Evolutionary conservation across 1,139 yeast genomes (phyloP).

Genomic region (Pichia terricola): DNA sequence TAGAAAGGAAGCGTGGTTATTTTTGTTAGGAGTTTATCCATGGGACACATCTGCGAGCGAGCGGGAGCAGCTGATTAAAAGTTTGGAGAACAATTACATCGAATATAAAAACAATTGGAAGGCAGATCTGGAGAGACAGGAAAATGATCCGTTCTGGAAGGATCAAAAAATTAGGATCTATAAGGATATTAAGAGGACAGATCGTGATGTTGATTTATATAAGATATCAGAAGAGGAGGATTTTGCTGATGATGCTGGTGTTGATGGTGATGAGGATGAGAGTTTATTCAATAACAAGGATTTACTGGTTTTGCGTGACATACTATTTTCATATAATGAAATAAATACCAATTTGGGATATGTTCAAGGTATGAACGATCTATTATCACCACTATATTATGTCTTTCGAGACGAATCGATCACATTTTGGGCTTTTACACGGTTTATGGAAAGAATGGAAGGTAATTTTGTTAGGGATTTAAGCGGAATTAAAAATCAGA

Average conservation of each 20-base stretch:
- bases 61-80: conserved; percentile 46
- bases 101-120: conserved; percentile 63
- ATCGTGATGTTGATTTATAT: conserved; percentile 63
- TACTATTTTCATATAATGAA: conserved; percentile 78
- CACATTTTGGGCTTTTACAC: conserved; percentile 81
- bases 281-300: conserved; percentile 52
- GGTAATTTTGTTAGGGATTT: conserved; percentile 87
- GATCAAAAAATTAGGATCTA: conserved; percentile 87
- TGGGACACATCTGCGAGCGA: conserved; percentile 79
- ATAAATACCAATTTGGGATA: conserved; percentile 79
- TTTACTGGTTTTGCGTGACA: conserved; percentile 61
- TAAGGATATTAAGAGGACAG: conserved; percentile 90
- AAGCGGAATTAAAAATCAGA: conserved; percentile 84
- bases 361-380: conserved; percentile 97
- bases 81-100: conserved; percentile 55
- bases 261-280: conserved; percentile 41
- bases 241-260: conserved; percentile 35
- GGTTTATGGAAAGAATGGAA: conserved; percentile 93
- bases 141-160: conserved; percentile 65
- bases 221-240: conserved; percentile 35
- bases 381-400: conserved; percentile 78
- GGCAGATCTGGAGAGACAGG: conserved; percentile 47
- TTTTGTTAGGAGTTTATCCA: conserved; percentile 71
- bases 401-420: conserved; percentile 68
- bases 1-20: conserved; percentile 77